Evolutionary conservation across 2,329 filamentous ascomycete genomes (phyloP).

Genomic region (Colletotrichum higginsianum): DNA sequence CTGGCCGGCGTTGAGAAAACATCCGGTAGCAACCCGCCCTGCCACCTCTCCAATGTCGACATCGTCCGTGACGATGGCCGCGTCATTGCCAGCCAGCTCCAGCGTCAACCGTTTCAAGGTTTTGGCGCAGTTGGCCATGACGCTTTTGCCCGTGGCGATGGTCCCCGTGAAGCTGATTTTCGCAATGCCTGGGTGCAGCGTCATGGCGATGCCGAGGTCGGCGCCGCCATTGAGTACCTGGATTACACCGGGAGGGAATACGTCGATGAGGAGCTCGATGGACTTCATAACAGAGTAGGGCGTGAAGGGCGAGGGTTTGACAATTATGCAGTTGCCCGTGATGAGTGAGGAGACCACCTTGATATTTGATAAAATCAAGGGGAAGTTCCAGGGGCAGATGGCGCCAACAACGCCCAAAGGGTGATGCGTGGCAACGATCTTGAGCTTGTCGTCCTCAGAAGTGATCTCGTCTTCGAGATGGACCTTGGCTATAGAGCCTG

Average conservation of each 20-base stretch:
- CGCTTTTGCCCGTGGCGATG: slow-evolving; percentile 63
- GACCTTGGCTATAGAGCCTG: slow-evolving; percentile 47
- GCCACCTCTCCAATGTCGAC: slow-evolving; percentile 64
- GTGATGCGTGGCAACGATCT: slow-evolving; percentile 58
- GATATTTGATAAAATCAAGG: slow-evolving; percentile 61
- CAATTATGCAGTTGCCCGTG: slow-evolving; percentile 68
- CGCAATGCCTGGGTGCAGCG: slow-evolving; percentile 66
- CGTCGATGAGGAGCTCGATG: slow-evolving; percentile 62
- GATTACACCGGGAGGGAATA: slow-evolving; percentile 70
- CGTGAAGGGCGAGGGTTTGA: slow-evolving; percentile 68
- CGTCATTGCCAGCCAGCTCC: slow-evolving; percentile 70
- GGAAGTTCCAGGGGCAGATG: slow-evolving; percentile 75
- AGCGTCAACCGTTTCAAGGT: slow-evolving; percentile 69
- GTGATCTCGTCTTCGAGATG: slow-evolving; percentile 62
- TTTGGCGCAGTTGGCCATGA: slow-evolving; percentile 64
- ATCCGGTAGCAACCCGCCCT: slow-evolving; percentile 57
- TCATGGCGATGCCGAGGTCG: slow-evolving; percentile 67
- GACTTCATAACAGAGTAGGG: slow-evolving; percentile 68
- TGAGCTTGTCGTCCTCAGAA: slow-evolving; percentile 60
- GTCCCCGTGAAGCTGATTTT: slow-evolving; percentile 74
- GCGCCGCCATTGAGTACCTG: slow-evolving; percentile 70
- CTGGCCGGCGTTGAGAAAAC: slow-evolving; percentile 69
- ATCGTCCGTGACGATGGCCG: slow-evolving; percentile 67
- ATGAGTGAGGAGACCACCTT: slow-evolving; percentile 66
- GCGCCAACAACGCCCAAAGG: slow-evolving; percentile 67